Conservation (phyloP, 2,329 filamentous ascomycete species). For the Ustulina deusta region DNA sequence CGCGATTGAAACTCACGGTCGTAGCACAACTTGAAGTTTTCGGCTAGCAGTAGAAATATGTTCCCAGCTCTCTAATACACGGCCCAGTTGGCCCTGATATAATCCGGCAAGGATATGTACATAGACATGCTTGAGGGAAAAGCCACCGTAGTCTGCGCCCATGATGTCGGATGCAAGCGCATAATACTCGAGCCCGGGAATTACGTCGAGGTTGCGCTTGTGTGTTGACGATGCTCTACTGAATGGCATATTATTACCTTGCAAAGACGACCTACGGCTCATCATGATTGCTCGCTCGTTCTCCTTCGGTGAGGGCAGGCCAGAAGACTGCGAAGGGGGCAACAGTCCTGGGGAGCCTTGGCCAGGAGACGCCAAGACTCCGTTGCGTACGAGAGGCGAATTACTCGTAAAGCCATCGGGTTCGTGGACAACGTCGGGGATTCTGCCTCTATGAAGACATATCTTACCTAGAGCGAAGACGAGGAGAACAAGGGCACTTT, state of each 20-base stretch:
- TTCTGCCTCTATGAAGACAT: constrained; percentile 67
- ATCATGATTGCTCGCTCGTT: constrained; percentile 58
- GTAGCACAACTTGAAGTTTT: constrained; percentile 77
- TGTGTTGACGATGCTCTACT: constrained; percentile 48
- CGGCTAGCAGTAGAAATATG: constrained; percentile 69
- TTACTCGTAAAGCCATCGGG: constrained; percentile 53
- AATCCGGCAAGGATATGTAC: constrained; percentile 86
- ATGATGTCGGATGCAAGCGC: constrained; percentile 88
- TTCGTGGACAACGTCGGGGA: constrained; percentile 70
- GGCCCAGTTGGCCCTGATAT: constrained; percentile 88
- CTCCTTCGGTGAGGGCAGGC: constrained; percentile 65
- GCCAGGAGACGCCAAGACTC: constrained; percentile 63
- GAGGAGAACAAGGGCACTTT: constrained; percentile 84
- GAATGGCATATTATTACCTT: constrained; percentile 53
- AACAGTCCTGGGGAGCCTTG: constrained; percentile 65
- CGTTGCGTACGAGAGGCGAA: constrained; percentile 62
- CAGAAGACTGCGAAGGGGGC: constrained; percentile 62
- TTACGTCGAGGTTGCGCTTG: constrained; percentile 79
- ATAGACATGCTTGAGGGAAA: constrained; percentile 85
- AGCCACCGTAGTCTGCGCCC: constrained; percentile 81
- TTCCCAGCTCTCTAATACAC: constrained; percentile 85
- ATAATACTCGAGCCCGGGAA: constrained; percentile 92
- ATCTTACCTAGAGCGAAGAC: constrained; percentile 90
- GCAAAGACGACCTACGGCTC: constrained; percentile 65
- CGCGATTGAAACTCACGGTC: constrained; percentile 69